phyloP scores from a whole-genome alignment of 2,329 filamentous ascomycete genomes.

The Rosellinia necatrix region DNA sequence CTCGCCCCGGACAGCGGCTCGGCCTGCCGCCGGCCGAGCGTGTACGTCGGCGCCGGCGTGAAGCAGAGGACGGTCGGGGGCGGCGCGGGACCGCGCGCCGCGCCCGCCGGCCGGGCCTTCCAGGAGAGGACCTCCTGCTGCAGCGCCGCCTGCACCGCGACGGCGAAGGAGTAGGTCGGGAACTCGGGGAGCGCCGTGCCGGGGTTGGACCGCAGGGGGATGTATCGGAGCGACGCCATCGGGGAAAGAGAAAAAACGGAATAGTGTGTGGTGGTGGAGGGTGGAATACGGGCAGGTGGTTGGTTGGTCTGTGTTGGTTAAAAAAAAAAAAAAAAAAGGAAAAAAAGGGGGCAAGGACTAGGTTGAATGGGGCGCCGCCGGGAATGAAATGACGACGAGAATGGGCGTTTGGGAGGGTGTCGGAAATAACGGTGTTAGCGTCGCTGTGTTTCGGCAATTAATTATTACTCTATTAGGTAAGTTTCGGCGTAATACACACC shows the following conservation, averaged over 20 bases:
- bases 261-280: too few species aligned
- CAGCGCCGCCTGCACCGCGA: constrained; percentile 45
- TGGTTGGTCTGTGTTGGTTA: constrained; percentile 5
- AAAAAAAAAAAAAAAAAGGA: too few species aligned
- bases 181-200: constrained; percentile 29
- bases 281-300: not conserved
- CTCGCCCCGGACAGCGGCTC: constrained; percentile 53
- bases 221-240: constrained; percentile 25
- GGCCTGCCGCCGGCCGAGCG: constrained; percentile 81
- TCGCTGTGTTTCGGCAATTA: too few species aligned
- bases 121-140: constrained; percentile 60
- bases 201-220: constrained; percentile 32
- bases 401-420: too few species aligned
- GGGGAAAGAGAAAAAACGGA: too few species aligned
- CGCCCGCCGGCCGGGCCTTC: constrained; percentile 47
- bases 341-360: too few species aligned
- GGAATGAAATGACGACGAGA: too few species aligned
- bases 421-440: too few species aligned
- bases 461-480: too few species aligned
- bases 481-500: too few species aligned
- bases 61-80: constrained; percentile 79
- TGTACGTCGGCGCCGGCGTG: constrained; percentile 82
- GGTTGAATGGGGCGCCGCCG: too few species aligned
- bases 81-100: constrained; percentile 48
- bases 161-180: constrained; percentile 46